Conservation (phyloP, 2,329 filamentous ascomycete species). For the Bipolaris bicolor region DNA sequence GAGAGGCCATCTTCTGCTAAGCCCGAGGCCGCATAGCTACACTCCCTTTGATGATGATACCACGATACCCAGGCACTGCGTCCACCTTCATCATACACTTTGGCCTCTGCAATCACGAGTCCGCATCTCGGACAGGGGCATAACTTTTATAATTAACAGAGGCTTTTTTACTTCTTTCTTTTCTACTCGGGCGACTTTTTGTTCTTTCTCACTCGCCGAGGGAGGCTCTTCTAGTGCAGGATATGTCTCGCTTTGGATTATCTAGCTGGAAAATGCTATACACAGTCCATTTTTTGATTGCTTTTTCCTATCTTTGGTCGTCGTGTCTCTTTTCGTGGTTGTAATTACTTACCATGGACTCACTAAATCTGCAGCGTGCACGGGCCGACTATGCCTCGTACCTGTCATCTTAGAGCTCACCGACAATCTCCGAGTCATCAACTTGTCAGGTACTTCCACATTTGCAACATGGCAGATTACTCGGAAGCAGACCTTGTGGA, state of each 20-base stretch:
- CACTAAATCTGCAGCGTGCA: slow-evolving; percentile 18
- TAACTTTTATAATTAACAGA: slow-evolving; percentile 12
- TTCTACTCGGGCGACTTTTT: slow-evolving; percentile 5
- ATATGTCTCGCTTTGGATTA: slow-evolving; percentile 12
- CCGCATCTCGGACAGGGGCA: slow-evolving; percentile 13
- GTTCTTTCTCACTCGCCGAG: background rate
- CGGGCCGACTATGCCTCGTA: slow-evolving; percentile 13
- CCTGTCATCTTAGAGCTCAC: slow-evolving; percentile 8
- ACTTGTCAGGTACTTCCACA: background rate
- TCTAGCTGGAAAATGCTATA: slow-evolving; percentile 16
- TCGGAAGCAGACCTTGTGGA: slow-evolving; percentile 22
- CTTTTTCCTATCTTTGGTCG: background rate
- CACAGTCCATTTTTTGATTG: background rate
- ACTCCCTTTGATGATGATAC: slow-evolving; percentile 14
- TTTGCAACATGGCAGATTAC: slow-evolving; percentile 16
- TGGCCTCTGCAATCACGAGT: slow-evolving; percentile 7
- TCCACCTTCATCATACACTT: slow-evolving; percentile 11
- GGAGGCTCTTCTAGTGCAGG: slow-evolving; percentile 4
- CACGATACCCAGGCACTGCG: slow-evolving; percentile 18
- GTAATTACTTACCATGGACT: background rate
- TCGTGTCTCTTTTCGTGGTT: slow-evolving; percentile 6
- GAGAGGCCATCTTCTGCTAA: slow-evolving; percentile 38
- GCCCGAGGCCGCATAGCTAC: slow-evolving; percentile 21
- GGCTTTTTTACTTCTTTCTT: slow-evolving; percentile 1
- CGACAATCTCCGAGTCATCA: slow-evolving; percentile 6